Percentiles rank a stretch among this genome's conserved stretches.
These are phyloP conservation scores for Exophiala lecanii-corni DNA, from an alignment of 2,329 filamentous ascomycete species.

Conservation along the genomic window DNA sequence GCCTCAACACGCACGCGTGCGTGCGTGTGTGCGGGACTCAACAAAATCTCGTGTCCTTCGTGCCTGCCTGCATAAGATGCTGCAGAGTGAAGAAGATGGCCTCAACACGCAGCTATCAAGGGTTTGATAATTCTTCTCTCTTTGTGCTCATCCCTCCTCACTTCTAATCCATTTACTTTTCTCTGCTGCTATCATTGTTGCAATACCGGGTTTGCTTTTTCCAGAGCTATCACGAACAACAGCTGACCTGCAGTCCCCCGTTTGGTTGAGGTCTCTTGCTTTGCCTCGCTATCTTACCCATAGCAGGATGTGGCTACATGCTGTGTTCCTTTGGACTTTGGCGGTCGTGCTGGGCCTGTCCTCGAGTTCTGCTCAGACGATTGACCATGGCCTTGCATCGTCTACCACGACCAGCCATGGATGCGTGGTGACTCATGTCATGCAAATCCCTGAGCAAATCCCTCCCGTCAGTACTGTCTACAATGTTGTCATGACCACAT, in stretches of 20 bases:
- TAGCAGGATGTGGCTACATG: background rate
- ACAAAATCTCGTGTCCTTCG: background rate
- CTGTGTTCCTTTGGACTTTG: background rate
- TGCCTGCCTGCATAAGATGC: too few species aligned
- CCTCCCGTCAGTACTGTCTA: constrained; percentile 24
- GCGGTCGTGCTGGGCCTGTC: background rate
- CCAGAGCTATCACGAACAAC: too few species aligned
- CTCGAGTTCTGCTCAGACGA: background rate
- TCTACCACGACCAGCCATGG: background rate
- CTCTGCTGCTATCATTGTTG: too few species aligned
- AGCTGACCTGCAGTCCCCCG: too few species aligned
- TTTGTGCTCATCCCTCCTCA: too few species aligned
- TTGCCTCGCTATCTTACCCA: background rate
- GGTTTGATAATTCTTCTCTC: too few species aligned
- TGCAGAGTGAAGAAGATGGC: too few species aligned
- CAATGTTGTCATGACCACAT: constrained; percentile 21
- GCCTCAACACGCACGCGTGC: too few species aligned
- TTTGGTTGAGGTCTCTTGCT: background rate
- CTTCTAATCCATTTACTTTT: too few species aligned
- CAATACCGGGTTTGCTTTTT: too few species aligned
- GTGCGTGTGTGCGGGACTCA: background rate
- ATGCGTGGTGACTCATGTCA: constrained; percentile 21
- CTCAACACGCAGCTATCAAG: too few species aligned
- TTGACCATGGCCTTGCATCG: background rate
- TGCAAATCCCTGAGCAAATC: constrained; percentile 21